A percentile compares a stretch with the other conserved stretches of the same genome.
These are phyloP conservation scores for Cladosporium sp. DNA, from an alignment of 2,329 filamentous ascomycete species.

Conservation along the genomic window DNA sequence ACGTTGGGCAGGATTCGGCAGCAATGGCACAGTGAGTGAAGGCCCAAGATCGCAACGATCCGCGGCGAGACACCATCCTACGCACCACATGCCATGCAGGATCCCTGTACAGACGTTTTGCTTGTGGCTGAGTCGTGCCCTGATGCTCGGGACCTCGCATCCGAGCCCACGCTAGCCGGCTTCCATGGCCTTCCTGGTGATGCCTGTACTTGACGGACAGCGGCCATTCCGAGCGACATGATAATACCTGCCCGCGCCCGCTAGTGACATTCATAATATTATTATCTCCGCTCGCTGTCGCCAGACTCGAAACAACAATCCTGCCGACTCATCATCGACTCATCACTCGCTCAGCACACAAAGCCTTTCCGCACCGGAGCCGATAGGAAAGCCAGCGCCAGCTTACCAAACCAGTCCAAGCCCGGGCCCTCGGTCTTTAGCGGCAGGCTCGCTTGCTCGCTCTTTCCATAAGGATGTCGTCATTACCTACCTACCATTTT, in stretches of 20 bases:
- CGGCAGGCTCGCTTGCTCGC: no score
- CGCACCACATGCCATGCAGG: not conserved
- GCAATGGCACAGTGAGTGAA: not conserved
- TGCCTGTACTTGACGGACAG: constrained; percentile 2
- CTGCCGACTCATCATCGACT: constrained; percentile 1
- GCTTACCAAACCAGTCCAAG: not conserved
- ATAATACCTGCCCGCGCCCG: constrained; percentile 4
- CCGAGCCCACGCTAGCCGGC: constrained; percentile 5
- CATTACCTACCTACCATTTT: constrained; percentile 7
- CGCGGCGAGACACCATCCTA: constrained; percentile 1
- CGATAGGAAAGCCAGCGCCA: not conserved
- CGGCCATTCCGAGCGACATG: constrained; percentile 6
- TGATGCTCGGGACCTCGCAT: not conserved
- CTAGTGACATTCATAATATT: not conserved
- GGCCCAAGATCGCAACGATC: not conserved
- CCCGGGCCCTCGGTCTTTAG: not conserved
- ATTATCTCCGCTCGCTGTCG: not conserved
- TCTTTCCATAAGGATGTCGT: constrained; percentile 10
- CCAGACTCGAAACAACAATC: not conserved
- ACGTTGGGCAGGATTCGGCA: not conserved
- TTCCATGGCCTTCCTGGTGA: constrained; percentile 1
- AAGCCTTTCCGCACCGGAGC: not conserved
- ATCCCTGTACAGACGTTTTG: constrained; percentile 11
- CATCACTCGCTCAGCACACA: not conserved
- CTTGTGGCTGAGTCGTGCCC: constrained; percentile 2